Base-by-base conservation (phyloP, 2,329 filamentous ascomycete species). In the Ophiostoma angusticollis region DNA sequence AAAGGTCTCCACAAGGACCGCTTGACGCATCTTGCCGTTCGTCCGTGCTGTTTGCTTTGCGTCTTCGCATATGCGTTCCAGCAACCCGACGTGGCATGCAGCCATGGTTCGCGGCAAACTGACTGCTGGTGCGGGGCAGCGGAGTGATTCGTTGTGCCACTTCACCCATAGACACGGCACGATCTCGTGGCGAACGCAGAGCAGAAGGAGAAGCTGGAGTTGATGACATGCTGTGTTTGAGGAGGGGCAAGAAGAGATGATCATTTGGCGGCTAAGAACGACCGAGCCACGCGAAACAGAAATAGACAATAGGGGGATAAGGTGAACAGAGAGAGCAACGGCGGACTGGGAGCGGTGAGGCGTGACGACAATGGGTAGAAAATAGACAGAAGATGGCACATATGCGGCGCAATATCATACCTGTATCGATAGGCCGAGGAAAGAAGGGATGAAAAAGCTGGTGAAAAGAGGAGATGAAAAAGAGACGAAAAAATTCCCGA, bases 261-360 rank as follows among this genome's bases (percentile, higher is more conserved):
- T 35, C 28, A 39, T 36, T 24, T 28, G 30, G 40, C 35, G 19
- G 40, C 25, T 24, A 38, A 39, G 35, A 42, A 39, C 35, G 31
- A 24, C 40, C 37, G 29, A 36, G 29, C 41, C 41, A 43, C 41
- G 41, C 41, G 41, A 43, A 29, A 40, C 37, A 33, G 41, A n/a
- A n/a, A n/a, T n/a, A n/a, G 37, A 43, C 17, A 28, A 21, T 16
- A 27, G 17, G 40, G 22, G 25, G 28, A 31, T 9, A 29, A 17
- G 29, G 22, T 21, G 29, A 33, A 32, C 30, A 33, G 28, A 30
- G 34, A 36, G 34, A 41, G 34, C 3, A 18, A 22, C n/a, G 13
- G 28, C 18, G 19, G 35, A 12, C 11, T 6, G 17, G 16, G 17
- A n/a, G n/a, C n/a, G n/a, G n/a, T n/a, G n/a, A n/a, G n/a, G n/a